Evolutionary conservation across 441 rosid genomes (phyloP), one percentile per base, ranked within the genome.

Genomic region (Jatropha multifida): DNA sequence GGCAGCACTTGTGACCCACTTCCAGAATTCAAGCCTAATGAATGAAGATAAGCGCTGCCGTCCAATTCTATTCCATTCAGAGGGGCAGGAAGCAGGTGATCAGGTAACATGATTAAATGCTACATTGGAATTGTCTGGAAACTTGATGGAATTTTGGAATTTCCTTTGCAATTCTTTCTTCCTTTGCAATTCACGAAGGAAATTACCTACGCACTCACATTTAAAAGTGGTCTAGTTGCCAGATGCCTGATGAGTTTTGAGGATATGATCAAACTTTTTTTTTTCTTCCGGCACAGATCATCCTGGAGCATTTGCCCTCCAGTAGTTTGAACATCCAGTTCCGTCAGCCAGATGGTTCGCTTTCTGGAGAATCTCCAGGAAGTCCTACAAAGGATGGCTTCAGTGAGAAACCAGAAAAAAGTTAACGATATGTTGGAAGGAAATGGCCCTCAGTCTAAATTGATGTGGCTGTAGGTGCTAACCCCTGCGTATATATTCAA

Each of bases 31-130:
- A 65, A 96, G 99, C 85, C 85, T 96, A 86, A 94, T 96, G 99
- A 96, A 94, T 80, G 99, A 96, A 87, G 98, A 96, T 85, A 94
- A 91, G 83, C 93, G 98, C 69, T 96, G 99, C 86, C 97, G 99
- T 38, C 98, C 98, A 20, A 94, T 94, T 51, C 87, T 96, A 54
- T 90, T 96, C 82, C 92, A 89, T 38, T 84, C 94, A 0, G 94
- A 87, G 77, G 87, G 83, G 55, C 87, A 79, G 60, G 93, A 88
- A 48, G 78, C 84, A 32, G 83, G 77, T 74, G 90, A 90, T 78
- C 91, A 87, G 97, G 99, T 93, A 86, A 59, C 87, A 91, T 86
- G 79, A 88, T 77, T 86, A 71, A 79, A 76, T 74, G 88, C 65
- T 1, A n/a, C 67, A 20, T 37, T 66, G 55, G 37, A 62, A 65